phyloP scores from a whole-genome alignment of 371 early-diverging fungal genomes.

The Chytridium lagenaria region DNA sequence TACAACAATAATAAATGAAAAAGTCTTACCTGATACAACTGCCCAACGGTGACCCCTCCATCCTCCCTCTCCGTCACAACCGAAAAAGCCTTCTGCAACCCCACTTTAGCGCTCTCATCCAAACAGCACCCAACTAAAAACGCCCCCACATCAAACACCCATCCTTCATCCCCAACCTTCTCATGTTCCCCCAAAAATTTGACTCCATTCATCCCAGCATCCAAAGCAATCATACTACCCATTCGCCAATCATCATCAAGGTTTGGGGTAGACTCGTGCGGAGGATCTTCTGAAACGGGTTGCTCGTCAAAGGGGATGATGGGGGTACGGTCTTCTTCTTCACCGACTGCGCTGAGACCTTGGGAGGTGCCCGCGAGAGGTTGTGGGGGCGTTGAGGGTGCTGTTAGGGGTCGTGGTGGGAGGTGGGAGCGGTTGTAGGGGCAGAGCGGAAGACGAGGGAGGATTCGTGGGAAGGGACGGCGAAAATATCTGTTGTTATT shows the following conservation, averaged over 20 bases:
- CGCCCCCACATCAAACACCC: constrained; percentile 36
- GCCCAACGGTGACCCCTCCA: constrained; percentile 33
- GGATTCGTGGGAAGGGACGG: neutral
- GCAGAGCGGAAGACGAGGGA: neutral
- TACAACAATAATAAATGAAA: neutral
- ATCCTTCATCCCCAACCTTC: constrained; percentile 21
- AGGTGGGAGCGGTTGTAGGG: constrained; percentile 10
- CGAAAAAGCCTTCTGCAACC: constrained; percentile 50
- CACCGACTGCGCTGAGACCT: constrained; percentile 19
- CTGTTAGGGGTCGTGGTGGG: neutral
- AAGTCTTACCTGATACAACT: constrained; percentile 43
- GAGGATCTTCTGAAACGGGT: neutral
- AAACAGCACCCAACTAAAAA: constrained; percentile 42
- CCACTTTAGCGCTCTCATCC: constrained; percentile 44
- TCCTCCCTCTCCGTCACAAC: constrained; percentile 40
- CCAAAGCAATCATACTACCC: neutral
- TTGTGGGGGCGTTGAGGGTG: neutral
- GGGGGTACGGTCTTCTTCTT: constrained; percentile 15
- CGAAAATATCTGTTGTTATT: constrained; percentile 23
- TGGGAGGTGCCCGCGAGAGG: neutral
- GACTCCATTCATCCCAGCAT: neutral
- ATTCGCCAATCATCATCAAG: neutral
- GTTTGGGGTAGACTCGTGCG: neutral
- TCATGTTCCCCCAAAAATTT: constrained; percentile 22
- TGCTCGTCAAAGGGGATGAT: neutral